phyloP scores from a whole-genome alignment of 1,139 yeast genomes.

The Sugiyamaella paludigena region DNA sequence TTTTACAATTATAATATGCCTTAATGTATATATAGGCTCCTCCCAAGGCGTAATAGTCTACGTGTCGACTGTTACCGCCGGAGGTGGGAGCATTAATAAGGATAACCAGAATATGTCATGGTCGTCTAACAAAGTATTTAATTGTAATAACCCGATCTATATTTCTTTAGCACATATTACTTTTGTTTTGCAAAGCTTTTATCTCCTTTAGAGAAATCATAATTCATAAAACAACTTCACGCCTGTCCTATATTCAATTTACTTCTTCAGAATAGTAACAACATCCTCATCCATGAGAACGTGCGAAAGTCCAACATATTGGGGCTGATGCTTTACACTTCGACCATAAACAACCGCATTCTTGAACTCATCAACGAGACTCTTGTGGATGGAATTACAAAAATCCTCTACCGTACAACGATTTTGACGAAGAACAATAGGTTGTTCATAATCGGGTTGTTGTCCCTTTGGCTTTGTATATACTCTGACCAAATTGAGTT shows the following conservation, averaged over 20 bases:
- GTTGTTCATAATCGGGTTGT: conserved; percentile 90
- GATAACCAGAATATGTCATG: no score
- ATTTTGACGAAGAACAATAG: conserved; percentile 82
- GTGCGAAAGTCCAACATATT: conserved; percentile 85
- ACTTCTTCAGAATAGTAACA: conserved; percentile 85
- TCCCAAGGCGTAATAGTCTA: no score
- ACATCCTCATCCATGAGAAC: conserved; percentile 91
- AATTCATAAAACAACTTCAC: no score
- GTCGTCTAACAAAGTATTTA: no score
- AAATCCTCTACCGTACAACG: conserved; percentile 89
- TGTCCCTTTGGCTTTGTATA: conserved; percentile 96
- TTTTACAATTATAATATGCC: no score
- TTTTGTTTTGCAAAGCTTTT: neutral
- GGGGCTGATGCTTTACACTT: conserved; percentile 98
- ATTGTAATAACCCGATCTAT: no score
- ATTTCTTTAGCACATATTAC: no score
- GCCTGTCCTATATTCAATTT: conserved; percentile 11
- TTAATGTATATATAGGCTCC: no score
- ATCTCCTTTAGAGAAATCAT: neutral
- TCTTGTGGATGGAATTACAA: conserved; percentile 94
- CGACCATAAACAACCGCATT: conserved; percentile 89
- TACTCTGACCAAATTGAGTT: conserved; percentile 84
- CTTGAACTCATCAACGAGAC: conserved; percentile 88
- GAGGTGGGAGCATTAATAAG: no score
- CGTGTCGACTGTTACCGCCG: no score